Conservation (phyloP, 495 filamentous ascomycete species). For the Neurospora cerealis region DNA sequence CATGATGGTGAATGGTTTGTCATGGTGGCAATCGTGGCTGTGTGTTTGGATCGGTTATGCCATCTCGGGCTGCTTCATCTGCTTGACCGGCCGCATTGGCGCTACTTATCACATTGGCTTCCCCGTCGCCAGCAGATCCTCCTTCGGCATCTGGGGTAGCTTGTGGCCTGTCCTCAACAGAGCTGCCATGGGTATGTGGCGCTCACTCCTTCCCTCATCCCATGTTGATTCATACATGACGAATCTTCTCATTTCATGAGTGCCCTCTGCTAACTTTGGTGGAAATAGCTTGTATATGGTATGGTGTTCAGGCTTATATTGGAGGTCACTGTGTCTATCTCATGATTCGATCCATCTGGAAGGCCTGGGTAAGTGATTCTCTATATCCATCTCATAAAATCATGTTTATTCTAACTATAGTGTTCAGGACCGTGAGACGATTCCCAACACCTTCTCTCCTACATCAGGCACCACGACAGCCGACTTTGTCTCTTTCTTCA, state of each 20-base stretch:
- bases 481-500: conserved; percentile 69
- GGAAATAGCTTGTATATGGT: conserved; percentile 58
- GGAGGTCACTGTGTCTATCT: conserved; percentile 72
- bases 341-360: conserved; percentile 80
- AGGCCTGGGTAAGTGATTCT: conserved; percentile 29
- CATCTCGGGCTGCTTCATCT: conserved; percentile 66
- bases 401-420: conserved; percentile 4
- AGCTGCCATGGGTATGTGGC: conserved; percentile 57
- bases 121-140: conserved; percentile 63
- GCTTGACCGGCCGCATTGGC: conserved; percentile 72
- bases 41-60: conserved; percentile 81
- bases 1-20: conserved; percentile 62
- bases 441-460: conserved; percentile 58
- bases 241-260: neutral
- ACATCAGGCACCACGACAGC: conserved; percentile 61
- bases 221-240: neutral
- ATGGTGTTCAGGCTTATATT: conserved; percentile 80
- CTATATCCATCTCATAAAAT: neutral
- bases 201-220: neutral
- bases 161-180: conserved; percentile 90
- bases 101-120: conserved; percentile 87
- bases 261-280: conserved; percentile 1
- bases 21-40: conserved; percentile 95
- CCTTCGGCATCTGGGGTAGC: conserved; percentile 80
- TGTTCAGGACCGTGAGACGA: conserved; percentile 32